Base-by-base conservation (phyloP, 371 early-diverging fungal species). In the Rhizopus delemar region DNA sequence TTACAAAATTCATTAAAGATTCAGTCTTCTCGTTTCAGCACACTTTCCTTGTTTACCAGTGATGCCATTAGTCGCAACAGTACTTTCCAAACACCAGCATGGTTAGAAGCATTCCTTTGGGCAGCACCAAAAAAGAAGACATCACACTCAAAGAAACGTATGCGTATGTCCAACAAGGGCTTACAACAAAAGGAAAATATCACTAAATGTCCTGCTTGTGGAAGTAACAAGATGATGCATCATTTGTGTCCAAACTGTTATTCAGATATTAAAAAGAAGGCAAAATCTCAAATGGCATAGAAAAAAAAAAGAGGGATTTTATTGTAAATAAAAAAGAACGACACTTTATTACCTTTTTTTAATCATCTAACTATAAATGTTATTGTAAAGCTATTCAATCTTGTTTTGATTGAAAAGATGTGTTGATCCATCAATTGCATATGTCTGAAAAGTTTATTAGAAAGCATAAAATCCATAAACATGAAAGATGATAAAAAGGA, bases 61-160 rank as follows among this genome's bases (percentile, higher is more conserved):
- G 56, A 62, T 15, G 22, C 55, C 9, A 56, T 62, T 15, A 59
- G 43, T 29, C 61, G 57, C 28, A 59, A 57, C 51, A 29, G 28
- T 38, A 62, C 67, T 8, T 75, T 75, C 51, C 69, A 75, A 64
- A 59, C 74, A 43, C 81, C 81, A 46, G 56, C 46, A 32, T 80
- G 81, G 81, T 69, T 80, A 39, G 80, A 70, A 41, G 68, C 84
- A 9, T 75, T 91, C 45, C 79, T 90, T 51, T 85, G 86, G 77
- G 92, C 92, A 0, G 93, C 88, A 43, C 93, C 93, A 29, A 93
- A 93, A 74, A 87, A 90, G 81, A 87, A 89, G 74, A 92, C 93
- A 0, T 90, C 93, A 16, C 92, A 93, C 64, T 84, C 89, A 39
- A 91, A 90, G 73, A 92, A 92, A 71, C 89, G 93, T 57, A 92